phyloP scores from a whole-genome alignment of 371 early-diverging fungal genomes.

The Mucor irregularis region DNA sequence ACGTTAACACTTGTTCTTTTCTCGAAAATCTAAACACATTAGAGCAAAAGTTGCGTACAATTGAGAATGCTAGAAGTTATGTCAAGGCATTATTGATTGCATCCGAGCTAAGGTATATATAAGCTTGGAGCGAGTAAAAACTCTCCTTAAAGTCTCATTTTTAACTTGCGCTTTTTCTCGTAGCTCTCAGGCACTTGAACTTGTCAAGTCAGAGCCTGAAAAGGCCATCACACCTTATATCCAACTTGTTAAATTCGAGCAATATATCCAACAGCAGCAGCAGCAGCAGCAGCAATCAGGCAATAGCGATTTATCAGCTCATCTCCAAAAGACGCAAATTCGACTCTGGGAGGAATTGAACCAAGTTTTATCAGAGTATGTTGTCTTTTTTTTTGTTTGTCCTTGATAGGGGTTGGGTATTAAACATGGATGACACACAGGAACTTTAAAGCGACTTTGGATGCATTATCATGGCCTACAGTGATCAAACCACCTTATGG shows the following conservation, averaged over 20 bases:
- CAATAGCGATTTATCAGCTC: constrained; percentile 23
- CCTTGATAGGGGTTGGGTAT: constrained; percentile 23
- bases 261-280: constrained; percentile 10
- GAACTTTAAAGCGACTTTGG: constrained; percentile 47
- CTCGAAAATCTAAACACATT: constrained; percentile 11
- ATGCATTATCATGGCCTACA: constrained; percentile 55
- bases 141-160: neutral
- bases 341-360: constrained; percentile 44
- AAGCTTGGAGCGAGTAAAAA: neutral
- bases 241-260: constrained; percentile 42
- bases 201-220: constrained; percentile 38
- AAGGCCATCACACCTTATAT: constrained; percentile 42
- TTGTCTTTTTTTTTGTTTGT: too few species aligned
- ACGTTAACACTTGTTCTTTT: constrained; percentile 6
- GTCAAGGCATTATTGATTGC: constrained; percentile 36
- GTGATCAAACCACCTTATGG: constrained; percentile 47
- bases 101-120: constrained; percentile 35
- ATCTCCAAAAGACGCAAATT: constrained; percentile 26
- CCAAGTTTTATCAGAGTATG: constrained; percentile 29
- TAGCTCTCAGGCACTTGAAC: constrained; percentile 33
- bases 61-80: constrained; percentile 32
- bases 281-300: too few species aligned
- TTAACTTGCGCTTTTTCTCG: neutral
- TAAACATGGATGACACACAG: constrained; percentile 15
- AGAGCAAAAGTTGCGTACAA: constrained; percentile 25